Evolutionary conservation across 2,329 filamentous ascomycete genomes (phyloP), one percentile per base, ranked within the genome.

Genomic region (Penicillium verrucosum): DNA sequence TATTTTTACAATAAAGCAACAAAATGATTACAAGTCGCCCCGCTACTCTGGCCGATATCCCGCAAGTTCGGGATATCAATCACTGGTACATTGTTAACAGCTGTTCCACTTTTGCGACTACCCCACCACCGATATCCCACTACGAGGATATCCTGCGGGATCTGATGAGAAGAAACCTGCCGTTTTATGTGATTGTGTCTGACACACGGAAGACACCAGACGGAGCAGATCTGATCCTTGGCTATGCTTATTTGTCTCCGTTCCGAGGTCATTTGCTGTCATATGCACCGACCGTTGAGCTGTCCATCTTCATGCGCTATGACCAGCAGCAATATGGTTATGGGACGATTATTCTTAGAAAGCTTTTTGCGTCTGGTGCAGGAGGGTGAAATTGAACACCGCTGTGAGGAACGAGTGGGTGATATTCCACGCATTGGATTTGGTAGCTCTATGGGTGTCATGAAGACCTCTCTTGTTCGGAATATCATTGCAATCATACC

Each of bases 201-300:
- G 61, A 70, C 32, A 57, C 27, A 4, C 30, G 42, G 41, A 34
- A 57, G 56, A 18, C 32, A 11, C 38, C 47, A 1, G 49, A 58
- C 42, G 45, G 41, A 9, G 40, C 49, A 14, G 53, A 57, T 10
- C 46, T 62, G 5, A 60, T 75, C 2, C 51, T 74, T 11, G 74
- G 74, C 23, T 78, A 73, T 55, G 59, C 67, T 30, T 76, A 69
- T 36, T 66, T 70, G 27, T 69, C 68, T 6, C 68, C 69, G 2
- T 78, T 74, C 53, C 69, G 73, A 3, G 69, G 67, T 5, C 62
- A 64, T 27, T 65, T 74, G 63, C 60, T 70, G 21, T 72, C 72
- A 1, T 78, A 77, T 57, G 71, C 67, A 12, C 68, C 74, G 8
- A 75, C 75, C 0, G 75, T 76, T 9, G 75, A 78, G 57, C 61